phyloP scores from a whole-genome alignment of 83 land plant genomes.

The Thuja plicata region DNA sequence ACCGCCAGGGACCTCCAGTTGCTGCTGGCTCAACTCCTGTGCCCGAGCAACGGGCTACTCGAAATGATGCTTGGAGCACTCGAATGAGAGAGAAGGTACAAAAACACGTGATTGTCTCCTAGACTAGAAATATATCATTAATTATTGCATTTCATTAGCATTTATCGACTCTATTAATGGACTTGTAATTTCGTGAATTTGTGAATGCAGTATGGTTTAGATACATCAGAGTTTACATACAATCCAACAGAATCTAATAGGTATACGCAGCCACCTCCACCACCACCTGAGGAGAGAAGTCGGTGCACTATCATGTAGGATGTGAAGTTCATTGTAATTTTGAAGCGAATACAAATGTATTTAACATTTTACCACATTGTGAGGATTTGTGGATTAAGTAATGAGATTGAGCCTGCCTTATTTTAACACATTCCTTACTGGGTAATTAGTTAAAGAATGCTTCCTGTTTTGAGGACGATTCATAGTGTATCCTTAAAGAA shows the following conservation, averaged over 20 bases:
- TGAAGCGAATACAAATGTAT: background rate
- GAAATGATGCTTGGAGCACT: slow-evolving; percentile 86
- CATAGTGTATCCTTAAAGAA: background rate
- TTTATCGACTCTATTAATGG: background rate
- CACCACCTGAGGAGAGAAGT: slow-evolving; percentile 64
- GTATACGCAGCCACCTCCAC: slow-evolving; percentile 40
- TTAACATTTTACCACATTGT: background rate
- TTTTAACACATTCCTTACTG: background rate
- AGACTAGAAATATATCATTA: background rate
- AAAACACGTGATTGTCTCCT: background rate
- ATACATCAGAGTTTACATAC: slow-evolving; percentile 86
- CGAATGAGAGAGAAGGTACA: slow-evolving; percentile 86
- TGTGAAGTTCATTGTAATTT: background rate
- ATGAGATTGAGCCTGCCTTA: background rate
- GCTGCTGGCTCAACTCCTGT: slow-evolving; percentile 45
- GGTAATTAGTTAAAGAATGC: background rate
- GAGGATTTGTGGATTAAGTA: background rate
- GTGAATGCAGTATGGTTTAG: slow-evolving; percentile 62
- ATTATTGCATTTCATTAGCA: background rate
- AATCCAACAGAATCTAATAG: slow-evolving; percentile 67
- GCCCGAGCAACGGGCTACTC: slow-evolving; percentile 52
- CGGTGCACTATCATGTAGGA: slow-evolving; percentile 75
- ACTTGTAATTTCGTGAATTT: background rate
- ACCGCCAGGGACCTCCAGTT: slow-evolving; percentile 43
- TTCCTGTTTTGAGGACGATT: background rate